phyloP scores from a whole-genome alignment of 2,329 filamentous ascomycete species.

The Clathrospora elynae region DNA sequence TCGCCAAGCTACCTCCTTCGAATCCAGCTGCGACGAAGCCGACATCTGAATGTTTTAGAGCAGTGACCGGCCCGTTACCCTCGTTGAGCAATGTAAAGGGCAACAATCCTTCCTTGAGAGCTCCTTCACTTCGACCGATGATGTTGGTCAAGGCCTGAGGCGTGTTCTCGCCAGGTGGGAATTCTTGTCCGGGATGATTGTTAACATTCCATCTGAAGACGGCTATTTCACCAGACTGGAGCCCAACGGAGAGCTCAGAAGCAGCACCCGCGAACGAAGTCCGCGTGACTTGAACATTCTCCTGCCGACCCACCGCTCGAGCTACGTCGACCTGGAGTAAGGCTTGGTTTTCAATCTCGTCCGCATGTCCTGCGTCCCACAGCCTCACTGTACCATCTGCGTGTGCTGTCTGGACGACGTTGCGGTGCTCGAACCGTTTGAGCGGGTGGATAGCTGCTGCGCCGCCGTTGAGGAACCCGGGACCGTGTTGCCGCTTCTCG shows the following conservation, averaged over 20 bases:
- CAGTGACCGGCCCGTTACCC: constrained; percentile 79
- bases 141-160: constrained; percentile 71
- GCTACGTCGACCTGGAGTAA: constrained; percentile 86
- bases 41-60: constrained; percentile 83
- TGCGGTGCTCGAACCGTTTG: constrained; percentile 80
- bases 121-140: constrained; percentile 70
- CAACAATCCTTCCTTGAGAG: constrained; percentile 77
- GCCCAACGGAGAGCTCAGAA: constrained; percentile 83
- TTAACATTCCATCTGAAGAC: constrained; percentile 90
- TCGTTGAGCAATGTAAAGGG: constrained; percentile 83
- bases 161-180: constrained; percentile 56
- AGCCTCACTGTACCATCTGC: constrained; percentile 89
- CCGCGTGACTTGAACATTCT: constrained; percentile 75
- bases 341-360: constrained; percentile 86
- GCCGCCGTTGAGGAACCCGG: constrained; percentile 78
- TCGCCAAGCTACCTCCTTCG: constrained; percentile 76
- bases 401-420: constrained; percentile 84
- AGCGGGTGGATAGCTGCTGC: constrained; percentile 71
- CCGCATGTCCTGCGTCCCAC: constrained; percentile 90
- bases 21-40: constrained; percentile 90
- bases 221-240: constrained; percentile 80
- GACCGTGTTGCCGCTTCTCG: constrained; percentile 81
- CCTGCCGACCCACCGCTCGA: constrained; percentile 77
- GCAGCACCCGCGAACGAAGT: constrained; percentile 81
- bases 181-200: constrained; percentile 69